Base-by-base conservation (phyloP, 75 land plant genomes). In the Selaginella tamariscina region DNA sequence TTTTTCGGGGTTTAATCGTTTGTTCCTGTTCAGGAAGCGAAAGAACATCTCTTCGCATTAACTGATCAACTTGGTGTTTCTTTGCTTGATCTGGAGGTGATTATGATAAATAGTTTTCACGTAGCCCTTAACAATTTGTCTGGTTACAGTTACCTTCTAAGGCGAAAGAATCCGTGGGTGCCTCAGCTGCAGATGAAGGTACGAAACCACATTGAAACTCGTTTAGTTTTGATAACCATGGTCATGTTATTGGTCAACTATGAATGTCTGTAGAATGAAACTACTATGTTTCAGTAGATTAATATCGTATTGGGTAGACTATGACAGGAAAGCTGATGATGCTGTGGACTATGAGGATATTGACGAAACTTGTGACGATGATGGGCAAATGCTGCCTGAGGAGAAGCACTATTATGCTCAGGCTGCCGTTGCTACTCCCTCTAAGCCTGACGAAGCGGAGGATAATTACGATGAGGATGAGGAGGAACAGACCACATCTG, bases 311-410 rank as follows among this genome's bases (percentile, higher is more conserved):
- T 39, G 5, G 11, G 15, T 39, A 74, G 77, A 74, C 60, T 78
- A 74, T 60, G 68, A 32, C 31, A 69, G 56, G 55, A 94, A 94
- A 71, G 96, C 98, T 54, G 91, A 89, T 44, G 82, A 94, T 85
- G 96, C 96, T 1, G 82, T 94, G 69, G 86, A 94, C 74, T 94
- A 83, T 77, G 96, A 94, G 80, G 96, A 87, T 63, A 78, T 85
- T 55, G 88, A 94, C 54, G 98, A 94, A 68, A 72, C 79, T 70
- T 90, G 86, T 74, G 98, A 94, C 29, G 98, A 84, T 32, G 89
- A 92, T 78, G 83, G 84, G 44, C 54, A 73, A 23, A 71, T 82
- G 54, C 56, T 82, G 26, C 68, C 88, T 44, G 78, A 80, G 64
- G 78, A 76, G 59, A 80, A 89, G 56, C 77, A 66, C 56, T 78